phyloP scores from a whole-genome alignment of 306 rosid species.

The Prunus mume region DNA sequence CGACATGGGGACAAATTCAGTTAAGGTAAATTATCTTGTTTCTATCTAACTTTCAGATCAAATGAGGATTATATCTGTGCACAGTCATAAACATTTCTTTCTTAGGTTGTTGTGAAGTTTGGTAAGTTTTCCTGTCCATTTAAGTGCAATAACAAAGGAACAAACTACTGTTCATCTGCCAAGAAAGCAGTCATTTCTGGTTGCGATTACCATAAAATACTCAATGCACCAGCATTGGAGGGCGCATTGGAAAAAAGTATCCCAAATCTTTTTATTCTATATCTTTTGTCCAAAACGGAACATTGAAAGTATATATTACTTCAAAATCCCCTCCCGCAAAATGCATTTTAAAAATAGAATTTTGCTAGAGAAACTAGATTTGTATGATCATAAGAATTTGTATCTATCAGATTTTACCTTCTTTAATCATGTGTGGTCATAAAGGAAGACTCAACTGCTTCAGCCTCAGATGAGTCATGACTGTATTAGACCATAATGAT shows the following conservation, averaged over 20 bases:
- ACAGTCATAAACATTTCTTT: neutral
- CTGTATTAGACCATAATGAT: neutral
- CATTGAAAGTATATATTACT: neutral
- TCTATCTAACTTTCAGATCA: neutral
- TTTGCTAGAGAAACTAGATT: neutral
- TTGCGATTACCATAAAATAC: too few species aligned
- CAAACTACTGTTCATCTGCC: too few species aligned
- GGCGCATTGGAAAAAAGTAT: neutral
- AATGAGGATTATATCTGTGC: neutral
- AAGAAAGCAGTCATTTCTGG: too few species aligned
- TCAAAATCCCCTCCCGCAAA: neutral
- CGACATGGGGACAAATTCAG: conserved; percentile 52
- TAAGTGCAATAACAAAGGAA: too few species aligned
- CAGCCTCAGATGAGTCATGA: neutral
- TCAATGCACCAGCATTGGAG: neutral
- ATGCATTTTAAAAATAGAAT: neutral
- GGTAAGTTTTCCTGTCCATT: neutral
- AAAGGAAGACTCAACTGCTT: neutral
- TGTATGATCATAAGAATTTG: neutral
- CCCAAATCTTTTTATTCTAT: neutral
- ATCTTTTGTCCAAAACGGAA: too few species aligned
- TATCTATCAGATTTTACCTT: neutral
- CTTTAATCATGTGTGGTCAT: neutral
- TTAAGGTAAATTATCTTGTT: conserved; percentile 26
- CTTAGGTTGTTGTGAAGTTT: neutral